Evolutionary conservation across 2,329 filamentous ascomycete species (phyloP).

Genomic region (Hypoxylon sp.): DNA sequence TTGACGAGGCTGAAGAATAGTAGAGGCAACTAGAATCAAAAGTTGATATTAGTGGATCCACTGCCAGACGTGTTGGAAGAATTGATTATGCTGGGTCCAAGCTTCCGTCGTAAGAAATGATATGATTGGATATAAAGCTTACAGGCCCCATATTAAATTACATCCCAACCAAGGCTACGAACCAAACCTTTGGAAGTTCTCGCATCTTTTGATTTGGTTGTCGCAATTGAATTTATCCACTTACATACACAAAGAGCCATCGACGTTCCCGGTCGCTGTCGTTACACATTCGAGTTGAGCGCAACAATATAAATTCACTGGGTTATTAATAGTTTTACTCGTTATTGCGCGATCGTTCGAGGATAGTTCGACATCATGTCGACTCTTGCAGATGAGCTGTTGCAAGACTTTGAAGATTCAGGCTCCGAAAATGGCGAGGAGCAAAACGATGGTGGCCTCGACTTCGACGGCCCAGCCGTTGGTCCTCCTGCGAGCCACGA

Average conservation of each 20-base stretch:
- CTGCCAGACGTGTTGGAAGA: conserved; percentile 24
- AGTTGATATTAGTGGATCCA: conserved; percentile 15
- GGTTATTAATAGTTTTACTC: neutral
- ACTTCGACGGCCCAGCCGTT: conserved; percentile 60
- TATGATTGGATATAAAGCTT: conserved; percentile 21
- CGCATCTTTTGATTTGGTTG: conserved; percentile 22
- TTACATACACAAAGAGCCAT: conserved; percentile 21
- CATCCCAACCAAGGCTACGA: conserved; percentile 35
- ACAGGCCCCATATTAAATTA: conserved; percentile 34
- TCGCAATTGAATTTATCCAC: conserved; percentile 33
- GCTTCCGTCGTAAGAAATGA: conserved; percentile 1
- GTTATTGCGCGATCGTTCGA: conserved; percentile 5
- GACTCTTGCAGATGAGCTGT: conserved; percentile 90
- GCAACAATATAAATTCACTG: neutral
- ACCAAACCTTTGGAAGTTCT: conserved; percentile 24
- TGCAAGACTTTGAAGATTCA: conserved; percentile 91
- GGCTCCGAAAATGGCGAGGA: conserved; percentile 81
- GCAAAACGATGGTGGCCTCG: conserved; percentile 64
- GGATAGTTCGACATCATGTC: conserved; percentile 73
- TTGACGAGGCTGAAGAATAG: conserved; percentile 35
- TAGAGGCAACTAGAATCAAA: conserved; percentile 20
- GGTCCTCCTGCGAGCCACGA: conserved; percentile 55
- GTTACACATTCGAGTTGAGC: neutral
- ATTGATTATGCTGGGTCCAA: conserved; percentile 22
- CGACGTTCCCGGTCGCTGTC: neutral